Base-by-base conservation (phyloP, 768 basidiomycete genomes). In the Amanita pallidorosea region DNA sequence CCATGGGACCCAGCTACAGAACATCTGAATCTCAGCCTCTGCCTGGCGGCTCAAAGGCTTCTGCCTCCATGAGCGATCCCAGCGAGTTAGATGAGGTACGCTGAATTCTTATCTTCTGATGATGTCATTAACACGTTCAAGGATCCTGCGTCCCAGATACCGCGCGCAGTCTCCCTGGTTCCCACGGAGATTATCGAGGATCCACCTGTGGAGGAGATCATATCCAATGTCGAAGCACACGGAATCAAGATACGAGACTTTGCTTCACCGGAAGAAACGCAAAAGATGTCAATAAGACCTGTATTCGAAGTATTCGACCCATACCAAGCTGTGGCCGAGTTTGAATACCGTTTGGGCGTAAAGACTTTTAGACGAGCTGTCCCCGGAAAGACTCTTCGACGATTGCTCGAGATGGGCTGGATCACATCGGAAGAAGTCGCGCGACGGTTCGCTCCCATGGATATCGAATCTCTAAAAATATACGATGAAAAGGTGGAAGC, bases 161-260 rank as follows among this genome's bases (percentile, higher is more conserved):
- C 48, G 38, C 61, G 64, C n/a, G 23, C 58, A 27, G 61, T 61
- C 2, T 72, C 70, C 0, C 67, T 63, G 1, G 61, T 63, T 0
- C 63, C 67, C 2, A 72, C 72, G 1, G 71, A 72, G 44, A 51
- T 51, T 18, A 49, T 70, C 13, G 56, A 65, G 15, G 67, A 70
- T 45, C 63, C 66, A 4, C 25, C 51, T 12, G 36, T 45, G 13
- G 68, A 70, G 36, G 61, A 61, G 27, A 61, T 71, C 25, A 57
- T 63, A 4, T 51, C 53, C 4, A 50, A 58, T 7, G 55, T 71
- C 9, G 49, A 61, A 3, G 29, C 35, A n/a, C 60, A 54, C 3
- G 66, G 62, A 18, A 67, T 74, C 61, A 71, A 69, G 60, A 63
- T 71, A 15, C 65, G 65, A 17, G 74, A 75, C 58, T 75, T 61